These are phyloP conservation scores for Aspergillus ochraceoroseus DNA, from an alignment of 2,329 filamentous ascomycete genomes.

Conservation along the genomic window DNA sequence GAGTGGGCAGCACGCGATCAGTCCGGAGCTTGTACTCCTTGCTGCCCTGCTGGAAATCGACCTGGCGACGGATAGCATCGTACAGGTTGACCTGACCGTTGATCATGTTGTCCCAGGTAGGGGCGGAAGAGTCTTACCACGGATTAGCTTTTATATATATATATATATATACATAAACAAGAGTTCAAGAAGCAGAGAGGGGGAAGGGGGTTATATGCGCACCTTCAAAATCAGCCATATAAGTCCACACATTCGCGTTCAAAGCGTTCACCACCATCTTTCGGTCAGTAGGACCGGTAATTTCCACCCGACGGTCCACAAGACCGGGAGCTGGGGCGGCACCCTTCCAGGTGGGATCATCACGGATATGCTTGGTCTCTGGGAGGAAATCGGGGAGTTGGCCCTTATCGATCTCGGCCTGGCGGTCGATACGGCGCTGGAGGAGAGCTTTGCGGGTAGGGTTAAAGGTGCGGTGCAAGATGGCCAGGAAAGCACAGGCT, in stretches of 20 bases:
- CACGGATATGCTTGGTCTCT: constrained; percentile 91
- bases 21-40: constrained; percentile 98
- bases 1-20: constrained; percentile 77
- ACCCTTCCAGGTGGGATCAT: constrained; percentile 89
- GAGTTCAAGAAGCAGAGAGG: too few species aligned
- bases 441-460: constrained; percentile 79
- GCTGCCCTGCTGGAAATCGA: constrained; percentile 91
- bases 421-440: constrained; percentile 76
- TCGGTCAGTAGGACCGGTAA: constrained; percentile 91
- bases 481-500: constrained; percentile 83
- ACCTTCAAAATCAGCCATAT: constrained; percentile 99
- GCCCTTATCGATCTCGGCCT: constrained; percentile 89
- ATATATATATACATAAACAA: neutral
- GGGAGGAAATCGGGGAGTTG: constrained; percentile 87
- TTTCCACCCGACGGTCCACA: constrained; percentile 90
- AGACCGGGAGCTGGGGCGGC: constrained; percentile 86
- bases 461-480: constrained; percentile 95
- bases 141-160: constrained; percentile 7
- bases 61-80: constrained; percentile 86
- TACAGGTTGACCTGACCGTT: constrained; percentile 97
- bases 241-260: constrained; percentile 95
- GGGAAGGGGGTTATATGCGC: constrained; percentile 29
- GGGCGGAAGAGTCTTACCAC: constrained; percentile 75
- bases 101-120: constrained; percentile 99
- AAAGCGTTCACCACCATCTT: constrained; percentile 99